Percentiles rank a stretch among this genome's conserved stretches.
Conservation (phyloP, 2,329 filamentous ascomycete species). For the Helicocarpus griseus region DNA sequence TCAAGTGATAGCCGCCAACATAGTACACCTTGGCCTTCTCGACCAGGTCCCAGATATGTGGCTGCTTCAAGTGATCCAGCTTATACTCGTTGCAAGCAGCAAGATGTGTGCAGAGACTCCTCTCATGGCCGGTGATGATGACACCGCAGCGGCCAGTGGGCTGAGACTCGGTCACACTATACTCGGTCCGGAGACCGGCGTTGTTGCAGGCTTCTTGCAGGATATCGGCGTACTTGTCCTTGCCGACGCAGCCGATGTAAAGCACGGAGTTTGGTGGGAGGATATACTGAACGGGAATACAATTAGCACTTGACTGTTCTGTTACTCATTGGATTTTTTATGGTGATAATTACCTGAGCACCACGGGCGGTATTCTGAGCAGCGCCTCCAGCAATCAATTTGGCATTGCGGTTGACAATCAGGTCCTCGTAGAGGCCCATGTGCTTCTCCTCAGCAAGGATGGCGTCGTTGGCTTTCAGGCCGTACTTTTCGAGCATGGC, state of each 20-base stretch:
- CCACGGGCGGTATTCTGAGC: constrained; percentile 96
- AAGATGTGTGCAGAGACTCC: constrained; percentile 88
- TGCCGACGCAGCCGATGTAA: constrained; percentile 87
- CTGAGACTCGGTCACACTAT: constrained; percentile 75
- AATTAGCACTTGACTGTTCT: not conserved
- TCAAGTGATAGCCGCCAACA: constrained; percentile 94
- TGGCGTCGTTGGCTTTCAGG: constrained; percentile 93
- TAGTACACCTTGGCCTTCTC: constrained; percentile 85
- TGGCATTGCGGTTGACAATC: constrained; percentile 81
- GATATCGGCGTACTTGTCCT: constrained; percentile 90
- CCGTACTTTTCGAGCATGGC: constrained; percentile 84
- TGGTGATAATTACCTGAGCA: constrained; percentile 62
- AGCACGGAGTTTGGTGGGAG: constrained; percentile 81
- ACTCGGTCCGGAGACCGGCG: constrained; percentile 86
- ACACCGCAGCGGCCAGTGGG: constrained; percentile 92
- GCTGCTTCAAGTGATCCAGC: constrained; percentile 81
- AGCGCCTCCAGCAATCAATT: constrained; percentile 89
- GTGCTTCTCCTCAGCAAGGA: constrained; percentile 90
- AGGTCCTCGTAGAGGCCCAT: constrained; percentile 85
- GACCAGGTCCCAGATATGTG: constrained; percentile 84
- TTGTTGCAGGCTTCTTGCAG: constrained; percentile 77
- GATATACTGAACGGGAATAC: constrained; percentile 56
- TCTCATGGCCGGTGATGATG: constrained; percentile 93
- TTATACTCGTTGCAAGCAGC: constrained; percentile 97
- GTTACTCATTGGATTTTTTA: constrained; percentile 11